Percentiles rank a stretch among this genome's conserved stretches.
Evolutionary conservation across 2,329 filamentous ascomycete genomes (phyloP).

Genomic region (Cercospora brassicicola): DNA sequence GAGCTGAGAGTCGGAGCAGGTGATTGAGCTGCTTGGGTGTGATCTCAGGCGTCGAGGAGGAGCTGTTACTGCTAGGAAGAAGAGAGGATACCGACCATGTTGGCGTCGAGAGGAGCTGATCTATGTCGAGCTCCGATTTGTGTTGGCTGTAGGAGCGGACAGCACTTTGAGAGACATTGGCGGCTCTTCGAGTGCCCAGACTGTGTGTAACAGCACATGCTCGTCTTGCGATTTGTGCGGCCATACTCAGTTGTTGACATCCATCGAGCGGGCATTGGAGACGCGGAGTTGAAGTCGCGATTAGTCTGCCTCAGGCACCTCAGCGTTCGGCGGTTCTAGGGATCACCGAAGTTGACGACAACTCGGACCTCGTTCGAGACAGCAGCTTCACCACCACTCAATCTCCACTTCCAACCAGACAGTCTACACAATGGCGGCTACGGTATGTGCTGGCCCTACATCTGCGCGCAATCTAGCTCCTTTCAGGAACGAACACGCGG

Average conservation of each 20-base stretch:
- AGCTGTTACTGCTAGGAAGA: constrained; percentile 51
- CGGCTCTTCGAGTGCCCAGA: no score
- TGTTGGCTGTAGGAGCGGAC: not conserved
- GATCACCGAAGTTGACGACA: constrained; percentile 9
- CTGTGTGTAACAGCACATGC: no score
- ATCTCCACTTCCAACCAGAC: not conserved
- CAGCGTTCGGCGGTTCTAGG: not conserved
- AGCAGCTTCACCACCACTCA: not conserved
- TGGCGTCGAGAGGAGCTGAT: constrained; percentile 61
- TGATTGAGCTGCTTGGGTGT: constrained; percentile 72
- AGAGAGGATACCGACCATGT: constrained; percentile 83
- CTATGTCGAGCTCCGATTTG: constrained; percentile 30
- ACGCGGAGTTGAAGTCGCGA: not conserved
- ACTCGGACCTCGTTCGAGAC: not conserved
- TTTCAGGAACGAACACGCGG: not conserved
- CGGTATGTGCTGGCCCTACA: constrained; percentile 27
- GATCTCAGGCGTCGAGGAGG: constrained; percentile 48
- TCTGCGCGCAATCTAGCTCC: not conserved
- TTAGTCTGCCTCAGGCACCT: not conserved
- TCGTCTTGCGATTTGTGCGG: not conserved
- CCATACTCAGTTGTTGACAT: not conserved
- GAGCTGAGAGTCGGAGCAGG: constrained; percentile 82
- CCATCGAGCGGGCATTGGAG: not conserved
- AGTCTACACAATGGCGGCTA: constrained; percentile 35
- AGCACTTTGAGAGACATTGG: not conserved